phyloP scores from a whole-genome alignment of 2,329 filamentous ascomycete genomes.

The Stromatinia cepivora region DNA sequence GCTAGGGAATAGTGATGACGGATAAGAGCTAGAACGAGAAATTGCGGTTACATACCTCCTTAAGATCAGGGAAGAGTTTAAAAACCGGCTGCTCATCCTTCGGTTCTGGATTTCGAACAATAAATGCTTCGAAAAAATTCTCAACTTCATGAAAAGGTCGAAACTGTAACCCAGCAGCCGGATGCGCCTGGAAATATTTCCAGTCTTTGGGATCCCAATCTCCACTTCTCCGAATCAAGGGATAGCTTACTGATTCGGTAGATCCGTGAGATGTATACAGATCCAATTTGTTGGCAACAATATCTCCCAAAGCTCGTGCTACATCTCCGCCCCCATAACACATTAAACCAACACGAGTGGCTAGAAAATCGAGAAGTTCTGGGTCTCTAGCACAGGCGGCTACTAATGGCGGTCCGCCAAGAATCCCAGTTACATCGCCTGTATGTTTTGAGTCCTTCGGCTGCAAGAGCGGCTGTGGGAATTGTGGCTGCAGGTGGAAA shows the following conservation, averaged over 20 bases:
- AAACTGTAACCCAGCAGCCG: neutral
- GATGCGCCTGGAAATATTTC: neutral
- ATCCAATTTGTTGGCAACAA: neutral
- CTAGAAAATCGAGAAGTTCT: neutral
- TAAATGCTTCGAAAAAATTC: slow-evolving; percentile 18
- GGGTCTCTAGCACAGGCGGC: neutral
- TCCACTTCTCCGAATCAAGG: neutral
- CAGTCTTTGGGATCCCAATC: slow-evolving; percentile 1
- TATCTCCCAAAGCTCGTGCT: slow-evolving; percentile 6
- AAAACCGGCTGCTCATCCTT: neutral
- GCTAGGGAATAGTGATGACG: too few species aligned
- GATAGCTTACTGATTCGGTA: neutral
- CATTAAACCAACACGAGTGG: neutral
- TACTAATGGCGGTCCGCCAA: neutral
- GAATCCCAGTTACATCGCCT: neutral
- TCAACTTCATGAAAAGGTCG: neutral
- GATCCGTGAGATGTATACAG: neutral
- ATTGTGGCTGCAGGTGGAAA: neutral
- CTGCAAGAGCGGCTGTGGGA: neutral
- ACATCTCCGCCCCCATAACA: slow-evolving; percentile 18
- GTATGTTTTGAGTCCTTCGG: neutral
- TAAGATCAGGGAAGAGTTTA: slow-evolving; percentile 1
- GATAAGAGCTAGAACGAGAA: too few species aligned
- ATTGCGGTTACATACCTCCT: too few species aligned
- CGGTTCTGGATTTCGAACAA: neutral